Evolutionary conservation across 805 yeast genomes (phyloP), one percentile per base, ranked within the genome.

Genomic region (Candida adriatica): DNA sequence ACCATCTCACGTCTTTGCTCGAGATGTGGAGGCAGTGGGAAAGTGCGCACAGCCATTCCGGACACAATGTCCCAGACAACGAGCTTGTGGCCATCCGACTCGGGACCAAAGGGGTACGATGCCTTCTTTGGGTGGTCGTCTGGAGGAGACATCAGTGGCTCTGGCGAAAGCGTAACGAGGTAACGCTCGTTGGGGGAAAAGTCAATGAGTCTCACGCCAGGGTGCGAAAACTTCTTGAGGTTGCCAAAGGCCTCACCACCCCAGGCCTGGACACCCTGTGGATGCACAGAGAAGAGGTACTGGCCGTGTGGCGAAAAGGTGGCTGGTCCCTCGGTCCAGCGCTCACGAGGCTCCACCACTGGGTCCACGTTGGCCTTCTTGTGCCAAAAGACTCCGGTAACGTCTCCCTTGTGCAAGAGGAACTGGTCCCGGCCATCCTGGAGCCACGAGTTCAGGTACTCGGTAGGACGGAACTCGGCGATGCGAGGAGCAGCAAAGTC

Each of bases 391-490:
- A 88, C 78, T 40, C 87, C 87, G 34, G 88, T 88, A 31, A 70
- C 67, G 45, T 87, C 94, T 28, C 77, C 81, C 48, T 69, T 72
- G 59, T 86, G 95, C 49, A 86, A 60, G 25, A 80, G 70, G 45
- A 81, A 75, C 68, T 92, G 97, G 58, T 92, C 99, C 56, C 97
- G 79, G 24, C 90, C 92, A 60, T 92, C 98, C 50, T 81, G 79
- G 55, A 92, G 73, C 97, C 97, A 94, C 38, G 87, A 76, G 52
- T 76, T 77, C 61, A 92, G 68, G 60, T 84, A 84, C 29, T 87
- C 94, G 39, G 82, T 75, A 41, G 81, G 74, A 49, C 75, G 66
- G 64, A 79, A 82, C 29, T 75, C 79, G 29, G 88, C 79, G 30
- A 85, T 50, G 17, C 61, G 67, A 24, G 97, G 96, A 57, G 75